Evolutionary conservation across 129 eudicot species (phyloP).

Genomic region (Chrysanthemum makinoi): DNA sequence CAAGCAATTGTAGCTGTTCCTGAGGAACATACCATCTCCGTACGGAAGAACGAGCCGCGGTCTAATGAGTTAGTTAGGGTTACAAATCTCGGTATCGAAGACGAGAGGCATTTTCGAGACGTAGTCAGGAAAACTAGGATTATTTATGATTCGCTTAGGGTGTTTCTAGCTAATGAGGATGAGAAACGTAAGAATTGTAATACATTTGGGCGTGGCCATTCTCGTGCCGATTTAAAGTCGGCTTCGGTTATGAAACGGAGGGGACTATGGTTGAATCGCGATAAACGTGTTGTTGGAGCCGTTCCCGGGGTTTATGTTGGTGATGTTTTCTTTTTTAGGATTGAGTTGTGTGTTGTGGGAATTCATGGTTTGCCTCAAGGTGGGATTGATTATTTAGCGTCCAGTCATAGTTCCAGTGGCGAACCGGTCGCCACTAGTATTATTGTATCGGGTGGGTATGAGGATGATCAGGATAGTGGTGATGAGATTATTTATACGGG

Average conservation of each 20-base stretch:
- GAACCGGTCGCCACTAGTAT: slow-evolving; percentile 80
- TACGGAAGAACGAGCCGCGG: slow-evolving; percentile 34
- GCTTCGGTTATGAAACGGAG: slow-evolving; percentile 52
- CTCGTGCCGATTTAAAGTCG: slow-evolving; percentile 50
- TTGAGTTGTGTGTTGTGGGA: slow-evolving; percentile 73
- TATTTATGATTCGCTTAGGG: slow-evolving; percentile 54
- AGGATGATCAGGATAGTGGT: slow-evolving; percentile 75
- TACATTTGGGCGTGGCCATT: slow-evolving; percentile 19
- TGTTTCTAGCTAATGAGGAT: slow-evolving; percentile 40
- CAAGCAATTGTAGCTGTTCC: slow-evolving; percentile 46
- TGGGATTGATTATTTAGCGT: slow-evolving; percentile 67
- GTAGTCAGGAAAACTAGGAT: slow-evolving; percentile 49
- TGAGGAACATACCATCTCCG: slow-evolving; percentile 12
- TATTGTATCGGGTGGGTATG: slow-evolving; percentile 80
- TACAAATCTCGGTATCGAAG: slow-evolving; percentile 47
- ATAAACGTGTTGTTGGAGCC: slow-evolving; percentile 65
- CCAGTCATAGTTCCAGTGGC: slow-evolving; percentile 62
- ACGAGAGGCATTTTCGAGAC: slow-evolving; percentile 47
- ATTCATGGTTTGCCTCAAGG: slow-evolving; percentile 75
- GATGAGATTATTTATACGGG: slow-evolving; percentile 72
- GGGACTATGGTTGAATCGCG: slow-evolving; percentile 66
- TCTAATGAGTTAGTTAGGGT: slow-evolving; percentile 71
- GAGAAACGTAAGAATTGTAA: slow-evolving; percentile 34
- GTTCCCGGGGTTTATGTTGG: slow-evolving; percentile 70
- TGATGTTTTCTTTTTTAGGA: slow-evolving; percentile 63